phyloP scores from a whole-genome alignment of 2,329 filamentous ascomycete genomes.

The Colletotrichum aenigma region DNA sequence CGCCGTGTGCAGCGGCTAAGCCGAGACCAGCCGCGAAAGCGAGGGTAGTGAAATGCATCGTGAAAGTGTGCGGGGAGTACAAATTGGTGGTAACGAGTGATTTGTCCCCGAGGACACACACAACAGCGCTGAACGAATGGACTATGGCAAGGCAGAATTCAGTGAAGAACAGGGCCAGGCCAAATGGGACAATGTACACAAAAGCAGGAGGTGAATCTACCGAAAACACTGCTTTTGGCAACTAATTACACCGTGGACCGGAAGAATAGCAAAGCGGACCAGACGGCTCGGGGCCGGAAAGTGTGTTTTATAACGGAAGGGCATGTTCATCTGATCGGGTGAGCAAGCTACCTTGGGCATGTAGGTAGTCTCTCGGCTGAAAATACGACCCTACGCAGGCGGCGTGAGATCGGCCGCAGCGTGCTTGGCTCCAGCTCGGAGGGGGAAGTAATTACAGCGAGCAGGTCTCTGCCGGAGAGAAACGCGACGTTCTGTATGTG shows the following conservation, averaged over 20 bases:
- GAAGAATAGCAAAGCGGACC: not conserved
- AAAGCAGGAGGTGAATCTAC: not conserved
- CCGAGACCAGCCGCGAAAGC: slow-evolving; percentile 7
- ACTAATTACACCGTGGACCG: slow-evolving; percentile 5
- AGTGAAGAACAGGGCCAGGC: slow-evolving; percentile 13
- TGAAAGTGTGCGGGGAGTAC: not conserved
- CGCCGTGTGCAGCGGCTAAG: slow-evolving; percentile 10
- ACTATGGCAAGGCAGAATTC: not conserved
- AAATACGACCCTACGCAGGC: not conserved
- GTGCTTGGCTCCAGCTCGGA: not conserved
- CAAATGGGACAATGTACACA: not conserved
- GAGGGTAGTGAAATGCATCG: slow-evolving; percentile 7
- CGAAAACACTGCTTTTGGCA: not conserved
- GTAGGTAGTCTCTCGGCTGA: not conserved
- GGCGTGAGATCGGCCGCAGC: not conserved
- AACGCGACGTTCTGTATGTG: not conserved
- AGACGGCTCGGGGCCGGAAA: not conserved
- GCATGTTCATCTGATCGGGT: not conserved
- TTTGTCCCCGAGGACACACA: not conserved
- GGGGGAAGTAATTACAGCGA: not conserved
- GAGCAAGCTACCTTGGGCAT: not conserved
- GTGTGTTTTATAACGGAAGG: slow-evolving; percentile 13
- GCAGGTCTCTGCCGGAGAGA: not conserved
- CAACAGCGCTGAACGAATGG: slow-evolving; percentile 6
- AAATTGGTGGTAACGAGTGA: not conserved